These are phyloP conservation scores for Cucurbita ficifolia DNA, from an alignment of 306 rosid species.

Conservation along the genomic window DNA sequence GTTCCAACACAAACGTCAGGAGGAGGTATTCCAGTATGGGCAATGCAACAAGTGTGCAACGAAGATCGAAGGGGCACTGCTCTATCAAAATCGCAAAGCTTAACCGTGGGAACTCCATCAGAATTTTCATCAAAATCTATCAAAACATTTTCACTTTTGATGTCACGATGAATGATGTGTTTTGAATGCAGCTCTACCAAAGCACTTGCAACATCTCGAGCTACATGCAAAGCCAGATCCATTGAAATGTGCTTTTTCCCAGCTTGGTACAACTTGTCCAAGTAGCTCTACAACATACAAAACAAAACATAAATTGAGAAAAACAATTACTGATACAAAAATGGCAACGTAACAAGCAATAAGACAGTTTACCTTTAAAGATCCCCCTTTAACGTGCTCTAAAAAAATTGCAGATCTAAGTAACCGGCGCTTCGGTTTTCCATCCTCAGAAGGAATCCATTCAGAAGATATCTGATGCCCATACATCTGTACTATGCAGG, in stretches of 20 bases:
- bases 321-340: neutral
- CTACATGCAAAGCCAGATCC: constrained; percentile 50
- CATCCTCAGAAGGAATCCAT: constrained; percentile 66
- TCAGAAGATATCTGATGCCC: constrained; percentile 75
- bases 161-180: constrained; percentile 88
- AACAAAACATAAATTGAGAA: neutral
- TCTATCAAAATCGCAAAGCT: constrained; percentile 96
- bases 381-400: constrained; percentile 76
- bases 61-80: constrained; percentile 79
- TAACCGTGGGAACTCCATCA: constrained; percentile 63
- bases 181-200: constrained; percentile 73
- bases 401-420: constrained; percentile 67
- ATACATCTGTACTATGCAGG: constrained; percentile 82
- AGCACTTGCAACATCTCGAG: constrained; percentile 75
- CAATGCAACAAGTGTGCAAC: constrained; percentile 74
- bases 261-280: constrained; percentile 50
- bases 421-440: constrained; percentile 37
- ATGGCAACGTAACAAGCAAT: neutral
- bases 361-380: constrained; percentile 51
- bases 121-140: constrained; percentile 57
- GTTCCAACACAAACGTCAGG: constrained; percentile 84
- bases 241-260: constrained; percentile 59
- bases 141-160: constrained; percentile 84
- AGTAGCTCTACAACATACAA: constrained; percentile 36
- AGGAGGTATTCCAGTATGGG: constrained; percentile 70